Conservation (phyloP, 768 basidiomycete genomes). For the Lanmaoa rubissima region DNA sequence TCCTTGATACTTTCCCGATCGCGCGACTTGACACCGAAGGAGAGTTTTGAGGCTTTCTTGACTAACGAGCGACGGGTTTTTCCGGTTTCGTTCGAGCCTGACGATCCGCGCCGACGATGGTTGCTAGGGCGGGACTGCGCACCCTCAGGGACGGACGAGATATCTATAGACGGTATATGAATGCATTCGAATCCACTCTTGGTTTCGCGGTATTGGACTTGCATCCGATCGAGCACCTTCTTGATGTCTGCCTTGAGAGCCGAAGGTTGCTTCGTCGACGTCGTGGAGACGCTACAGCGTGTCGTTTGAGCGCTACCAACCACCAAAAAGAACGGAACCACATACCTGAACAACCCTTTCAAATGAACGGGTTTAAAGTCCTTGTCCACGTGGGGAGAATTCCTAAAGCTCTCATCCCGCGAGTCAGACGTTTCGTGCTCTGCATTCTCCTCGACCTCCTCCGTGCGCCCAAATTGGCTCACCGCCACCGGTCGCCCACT, state of each 20-base stretch:
- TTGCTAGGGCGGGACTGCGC: conserved; percentile 33
- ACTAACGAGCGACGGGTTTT: conserved; percentile 53
- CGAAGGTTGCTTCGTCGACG: conserved; percentile 82
- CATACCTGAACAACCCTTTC: conserved; percentile 91
- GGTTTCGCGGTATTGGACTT: conserved; percentile 89
- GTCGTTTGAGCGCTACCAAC: not conserved
- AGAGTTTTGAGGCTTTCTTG: conserved; percentile 77
- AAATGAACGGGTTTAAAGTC: conserved; percentile 93
- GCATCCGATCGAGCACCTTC: conserved; percentile 88
- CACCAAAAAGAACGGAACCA: not conserved
- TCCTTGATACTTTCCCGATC: conserved; percentile 45
- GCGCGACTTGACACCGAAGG: conserved; percentile 64
- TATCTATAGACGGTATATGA: conserved; percentile 90
- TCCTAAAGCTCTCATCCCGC: conserved; percentile 45
- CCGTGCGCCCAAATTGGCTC: conserved; percentile 49
- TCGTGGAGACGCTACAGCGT: conserved; percentile 81
- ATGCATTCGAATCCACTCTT: conserved; percentile 95
- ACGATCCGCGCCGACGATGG: conserved; percentile 45
- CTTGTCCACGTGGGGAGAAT: conserved; percentile 54
- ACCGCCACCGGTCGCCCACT: conserved; percentile 36
- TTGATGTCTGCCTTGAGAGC: conserved; percentile 83
- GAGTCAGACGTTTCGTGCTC: conserved; percentile 38
- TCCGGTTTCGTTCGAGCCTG: conserved; percentile 51
- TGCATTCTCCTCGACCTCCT: conserved; percentile 47
- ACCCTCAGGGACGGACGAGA: conserved; percentile 63